phyloP scores from a whole-genome alignment of 192 early-diverging fungal species.

The Rhizoclosmatium globosum region DNA sequence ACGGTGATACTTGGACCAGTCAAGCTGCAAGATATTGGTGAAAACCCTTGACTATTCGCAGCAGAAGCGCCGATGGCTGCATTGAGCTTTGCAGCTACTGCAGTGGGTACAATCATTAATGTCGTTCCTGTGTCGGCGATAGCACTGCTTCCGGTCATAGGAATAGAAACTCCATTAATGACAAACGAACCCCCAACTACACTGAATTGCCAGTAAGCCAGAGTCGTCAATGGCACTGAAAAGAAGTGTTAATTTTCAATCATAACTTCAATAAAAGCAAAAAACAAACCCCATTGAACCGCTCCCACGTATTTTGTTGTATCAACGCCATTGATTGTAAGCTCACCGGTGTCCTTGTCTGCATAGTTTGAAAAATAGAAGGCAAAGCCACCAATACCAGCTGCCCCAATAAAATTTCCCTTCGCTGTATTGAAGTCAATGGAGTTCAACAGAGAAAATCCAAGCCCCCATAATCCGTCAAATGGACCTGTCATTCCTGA shows the following conservation, averaged over 20 bases:
- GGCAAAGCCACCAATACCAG: conserved; percentile 46
- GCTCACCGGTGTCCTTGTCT: conserved; percentile 54
- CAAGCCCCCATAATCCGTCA: conserved; percentile 54
- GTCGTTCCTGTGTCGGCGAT: conserved; percentile 54
- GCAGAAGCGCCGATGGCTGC: conserved; percentile 46
- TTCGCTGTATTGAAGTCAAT: conserved; percentile 20
- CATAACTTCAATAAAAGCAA: not conserved
- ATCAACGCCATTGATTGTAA: conserved; percentile 65
- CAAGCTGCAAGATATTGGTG: conserved; percentile 15
- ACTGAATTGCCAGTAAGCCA: conserved; percentile 13
- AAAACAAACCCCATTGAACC: conserved; percentile 46
- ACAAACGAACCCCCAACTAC: not conserved
- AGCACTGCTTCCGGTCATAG: conserved; percentile 13
- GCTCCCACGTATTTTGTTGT: conserved; percentile 56
- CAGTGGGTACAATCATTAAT: conserved; percentile 26
- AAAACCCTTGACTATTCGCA: conserved; percentile 7
- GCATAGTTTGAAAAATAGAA: conserved; percentile 56
- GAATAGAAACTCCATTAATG: not conserved
- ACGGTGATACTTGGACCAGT: conserved; percentile 32
- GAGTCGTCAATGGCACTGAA: not conserved
- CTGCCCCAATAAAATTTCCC: conserved; percentile 25
- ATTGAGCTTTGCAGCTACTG: conserved; percentile 38
- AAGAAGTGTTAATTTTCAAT: not conserved
- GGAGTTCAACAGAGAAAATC: conserved; percentile 36
- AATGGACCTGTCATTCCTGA: conserved; percentile 17